These are phyloP conservation scores for Helenozyma rhizophorensis DNA, from an alignment of 805 yeast species.

Conservation along the genomic window DNA sequence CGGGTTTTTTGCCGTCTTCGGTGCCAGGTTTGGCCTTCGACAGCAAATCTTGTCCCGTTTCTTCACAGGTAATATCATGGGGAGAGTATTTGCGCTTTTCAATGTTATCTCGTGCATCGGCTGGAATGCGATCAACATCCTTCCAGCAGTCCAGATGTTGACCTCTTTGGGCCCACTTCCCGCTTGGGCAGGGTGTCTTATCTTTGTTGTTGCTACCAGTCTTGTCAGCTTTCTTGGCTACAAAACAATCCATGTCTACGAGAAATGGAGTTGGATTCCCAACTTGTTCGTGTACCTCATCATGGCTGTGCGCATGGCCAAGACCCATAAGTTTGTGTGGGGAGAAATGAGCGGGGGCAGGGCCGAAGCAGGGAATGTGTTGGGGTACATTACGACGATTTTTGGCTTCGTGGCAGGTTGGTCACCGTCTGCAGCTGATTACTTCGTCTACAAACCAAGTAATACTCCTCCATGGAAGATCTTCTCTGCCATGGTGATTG, in stretches of 20 bases:
- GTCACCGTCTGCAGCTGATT: conserved; percentile 32
- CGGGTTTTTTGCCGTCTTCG: conserved; percentile 13
- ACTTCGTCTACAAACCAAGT: conserved; percentile 29
- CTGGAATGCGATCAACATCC: conserved; percentile 31
- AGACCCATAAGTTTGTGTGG: conserved; percentile 21
- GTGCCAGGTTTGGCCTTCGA: conserved; percentile 15
- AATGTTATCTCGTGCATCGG: conserved; percentile 29
- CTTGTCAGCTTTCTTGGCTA: conserved; percentile 30
- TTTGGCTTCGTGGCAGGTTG: conserved; percentile 33
- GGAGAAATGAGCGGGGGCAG: conserved; percentile 25
- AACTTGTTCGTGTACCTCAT: conserved; percentile 24
- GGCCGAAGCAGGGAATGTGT: conserved; percentile 21
- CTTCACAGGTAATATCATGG: conserved; percentile 29
- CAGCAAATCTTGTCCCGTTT: conserved; percentile 29
- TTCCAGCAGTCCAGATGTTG: conserved; percentile 28
- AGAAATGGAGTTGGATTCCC: conserved; percentile 32
- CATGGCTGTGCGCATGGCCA: conserved; percentile 25
- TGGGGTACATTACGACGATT: conserved; percentile 24
- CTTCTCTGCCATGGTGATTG: conserved; percentile 22
- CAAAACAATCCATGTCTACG: conserved; percentile 27
- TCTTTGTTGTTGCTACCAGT: conserved; percentile 27
- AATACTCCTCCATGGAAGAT: conserved; percentile 25
- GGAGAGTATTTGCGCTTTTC: conserved; percentile 25
- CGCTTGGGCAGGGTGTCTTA: conserved; percentile 33
- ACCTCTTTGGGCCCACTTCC: conserved; percentile 26